Base-by-base conservation (phyloP, 2,329 filamentous ascomycete genomes). In the Xylaria polymorpha region DNA sequence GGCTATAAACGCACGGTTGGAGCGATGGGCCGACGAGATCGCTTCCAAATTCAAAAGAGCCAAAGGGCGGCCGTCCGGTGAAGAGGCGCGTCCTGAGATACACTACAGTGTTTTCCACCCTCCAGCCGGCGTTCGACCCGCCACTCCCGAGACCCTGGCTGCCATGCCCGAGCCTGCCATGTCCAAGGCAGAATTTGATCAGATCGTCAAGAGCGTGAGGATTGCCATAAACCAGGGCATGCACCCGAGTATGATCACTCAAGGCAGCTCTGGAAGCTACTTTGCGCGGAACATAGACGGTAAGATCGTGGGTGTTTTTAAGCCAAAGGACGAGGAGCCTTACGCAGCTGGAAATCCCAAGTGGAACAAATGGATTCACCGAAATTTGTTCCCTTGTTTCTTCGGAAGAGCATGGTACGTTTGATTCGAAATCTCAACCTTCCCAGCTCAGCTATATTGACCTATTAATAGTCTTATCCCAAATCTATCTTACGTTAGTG, bases 301-400 rank as follows among this genome's bases (percentile, higher is more conserved):
- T 61, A 98, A 97, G 83, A 93, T 98, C 18, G 94, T 99, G 4
- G 96, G 94, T 43, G 96, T 99, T 4, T 99, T 99, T 83, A 99
- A 99, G 80, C 96, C 96, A 50, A 99, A 99, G 82, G 96, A 99
- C 75, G 96, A 99, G 82, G 97, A 99, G 80, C 96, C 96, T 0
- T 99, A 98, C 78, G 96, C 96, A 1, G 96, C 93, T 39, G 92
- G 94, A 74, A 99, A 99, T 78, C 96, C 96, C 6, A 99, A 99
- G 80, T 98, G 95, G 95, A 98, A 97, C 75, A 99, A 99, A 82
- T 99, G 96, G 96, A 94, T 99, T 83, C 96, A 99, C 80, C 88
- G 96, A 72, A 99, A 99, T 79, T 80, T 99, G 72, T 98, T 99
- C 75, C 96, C 96, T 9, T 99, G 97, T 83, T 98, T 93, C 81